Evolutionary conservation across 257 asterid species (phyloP).

Genomic region (Solanum ahanhuiri): DNA sequence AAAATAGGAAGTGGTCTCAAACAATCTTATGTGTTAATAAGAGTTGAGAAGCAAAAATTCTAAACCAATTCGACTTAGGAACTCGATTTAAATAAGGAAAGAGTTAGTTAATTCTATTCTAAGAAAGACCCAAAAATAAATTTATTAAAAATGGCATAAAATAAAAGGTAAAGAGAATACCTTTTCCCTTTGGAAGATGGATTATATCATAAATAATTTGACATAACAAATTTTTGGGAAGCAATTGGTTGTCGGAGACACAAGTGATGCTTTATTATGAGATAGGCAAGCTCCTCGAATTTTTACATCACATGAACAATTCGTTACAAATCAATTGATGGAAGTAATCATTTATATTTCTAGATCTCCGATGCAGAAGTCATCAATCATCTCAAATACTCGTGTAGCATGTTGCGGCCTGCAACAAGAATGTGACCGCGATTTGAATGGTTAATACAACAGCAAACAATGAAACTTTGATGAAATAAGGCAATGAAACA

Average conservation of each 20-base stretch:
- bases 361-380: constrained; percentile 63
- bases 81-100: not conserved
- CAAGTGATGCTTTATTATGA: not conserved
- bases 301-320: not conserved
- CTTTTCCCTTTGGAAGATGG: too few species aligned
- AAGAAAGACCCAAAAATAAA: not conserved
- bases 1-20: not conserved
- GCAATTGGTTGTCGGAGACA: not conserved
- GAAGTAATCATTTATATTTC: constrained; percentile 16
- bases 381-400: constrained; percentile 84
- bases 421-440: constrained; percentile 7
- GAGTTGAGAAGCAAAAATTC: not conserved
- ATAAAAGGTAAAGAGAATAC: too few species aligned
- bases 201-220: too few species aligned
- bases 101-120: not conserved
- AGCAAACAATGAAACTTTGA: not conserved
- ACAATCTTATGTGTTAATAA: not conserved
- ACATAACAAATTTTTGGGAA: too few species aligned
- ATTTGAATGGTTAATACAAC: not conserved
- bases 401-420: constrained; percentile 96
- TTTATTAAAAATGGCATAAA: not conserved
- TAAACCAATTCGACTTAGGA: not conserved
- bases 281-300: not conserved
- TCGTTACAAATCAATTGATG: not conserved
- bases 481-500: not conserved